Conservation (phyloP, 192 early-diverging fungal genomes). For the Helicostylum pulchrum region DNA sequence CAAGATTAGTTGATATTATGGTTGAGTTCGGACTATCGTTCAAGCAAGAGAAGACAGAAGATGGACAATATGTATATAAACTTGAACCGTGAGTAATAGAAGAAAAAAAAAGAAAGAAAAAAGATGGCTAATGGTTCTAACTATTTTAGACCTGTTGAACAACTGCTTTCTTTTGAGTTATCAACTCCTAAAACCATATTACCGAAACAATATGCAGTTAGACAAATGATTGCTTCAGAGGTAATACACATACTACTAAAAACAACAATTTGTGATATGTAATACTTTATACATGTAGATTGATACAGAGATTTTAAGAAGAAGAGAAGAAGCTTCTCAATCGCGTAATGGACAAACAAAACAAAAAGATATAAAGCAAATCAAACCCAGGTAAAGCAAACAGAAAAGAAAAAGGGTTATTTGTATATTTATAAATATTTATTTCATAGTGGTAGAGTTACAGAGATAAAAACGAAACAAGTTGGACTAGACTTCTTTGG, state of each 20-base stretch:
- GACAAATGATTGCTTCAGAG: conserved; percentile 81
- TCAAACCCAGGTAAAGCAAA: conserved; percentile 16
- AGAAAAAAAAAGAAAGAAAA: not conserved
- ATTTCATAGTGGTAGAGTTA: no score
- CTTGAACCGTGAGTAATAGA: conserved; percentile 74
- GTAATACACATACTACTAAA: conserved; percentile 27
- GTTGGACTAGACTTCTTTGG: conserved; percentile 78
- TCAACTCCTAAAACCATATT: conserved; percentile 41
- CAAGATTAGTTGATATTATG: conserved; percentile 65
- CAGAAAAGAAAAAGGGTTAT: not conserved
- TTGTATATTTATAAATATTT: not conserved
- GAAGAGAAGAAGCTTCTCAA: conserved; percentile 26
- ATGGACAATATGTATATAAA: conserved; percentile 53
- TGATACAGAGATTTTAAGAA: conserved; percentile 44
- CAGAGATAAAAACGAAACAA: not conserved
- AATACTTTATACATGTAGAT: conserved; percentile 37
- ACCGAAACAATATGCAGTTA: conserved; percentile 68
- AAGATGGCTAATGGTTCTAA: not conserved
- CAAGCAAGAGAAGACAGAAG: conserved; percentile 62
- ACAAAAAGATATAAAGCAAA: conserved; percentile 11
- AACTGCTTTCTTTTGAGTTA: conserved; percentile 40
- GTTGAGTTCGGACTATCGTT: conserved; percentile 66
- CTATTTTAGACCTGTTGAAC: conserved; percentile 44
- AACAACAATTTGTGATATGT: not conserved
- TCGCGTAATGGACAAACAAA: conserved; percentile 12